A percentile compares a stretch with the other conserved stretches of the same genome.
Evolutionary conservation across 2,329 filamentous ascomycete species (phyloP).

Genomic region (Colletotrichum simmondsii): DNA sequence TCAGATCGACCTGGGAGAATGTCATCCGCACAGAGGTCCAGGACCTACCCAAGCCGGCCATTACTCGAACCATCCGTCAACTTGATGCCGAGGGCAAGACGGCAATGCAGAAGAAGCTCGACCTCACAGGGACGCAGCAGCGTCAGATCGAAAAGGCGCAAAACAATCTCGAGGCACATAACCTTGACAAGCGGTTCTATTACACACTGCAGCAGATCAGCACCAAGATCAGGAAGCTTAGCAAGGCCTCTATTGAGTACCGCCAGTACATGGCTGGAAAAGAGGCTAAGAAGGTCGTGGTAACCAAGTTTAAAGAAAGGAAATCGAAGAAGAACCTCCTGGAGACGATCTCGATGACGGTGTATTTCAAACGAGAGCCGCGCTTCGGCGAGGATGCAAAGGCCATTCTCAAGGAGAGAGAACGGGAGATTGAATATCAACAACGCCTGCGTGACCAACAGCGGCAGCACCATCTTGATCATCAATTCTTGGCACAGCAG

Average conservation of each 20-base stretch:
- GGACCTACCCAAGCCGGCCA: slow-evolving; percentile 51
- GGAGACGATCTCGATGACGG: slow-evolving; percentile 54
- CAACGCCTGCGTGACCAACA: slow-evolving; percentile 16
- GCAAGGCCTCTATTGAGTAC: slow-evolving; percentile 32
- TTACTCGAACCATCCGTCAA: slow-evolving; percentile 47
- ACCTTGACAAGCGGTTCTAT: slow-evolving; percentile 51
- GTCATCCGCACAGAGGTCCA: slow-evolving; percentile 46
- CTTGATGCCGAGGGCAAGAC: slow-evolving; percentile 47
- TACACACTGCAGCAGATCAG: slow-evolving; percentile 58
- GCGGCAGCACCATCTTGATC: slow-evolving; percentile 9
- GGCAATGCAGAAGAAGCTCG: slow-evolving; percentile 51
- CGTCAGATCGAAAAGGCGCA: slow-evolving; percentile 54
- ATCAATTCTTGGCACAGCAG: not conserved
- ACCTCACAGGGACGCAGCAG: slow-evolving; percentile 48
- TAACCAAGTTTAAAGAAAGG: slow-evolving; percentile 32
- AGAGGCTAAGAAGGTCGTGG: slow-evolving; percentile 17
- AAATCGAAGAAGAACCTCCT: slow-evolving; percentile 43
- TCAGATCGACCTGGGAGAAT: slow-evolving; percentile 53
- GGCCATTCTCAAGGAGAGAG: slow-evolving; percentile 29
- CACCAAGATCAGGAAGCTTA: slow-evolving; percentile 45
- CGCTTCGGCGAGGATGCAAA: slow-evolving; percentile 43
- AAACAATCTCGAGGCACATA: slow-evolving; percentile 44
- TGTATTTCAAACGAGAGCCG: slow-evolving; percentile 57
- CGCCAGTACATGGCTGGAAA: slow-evolving; percentile 17
- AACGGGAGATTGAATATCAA: slow-evolving; percentile 31